Percentiles rank a stretch among this genome's conserved stretches.
These are phyloP conservation scores for Epichloe baconii DNA, from an alignment of 2,329 filamentous ascomycete species.

Conservation along the genomic window DNA sequence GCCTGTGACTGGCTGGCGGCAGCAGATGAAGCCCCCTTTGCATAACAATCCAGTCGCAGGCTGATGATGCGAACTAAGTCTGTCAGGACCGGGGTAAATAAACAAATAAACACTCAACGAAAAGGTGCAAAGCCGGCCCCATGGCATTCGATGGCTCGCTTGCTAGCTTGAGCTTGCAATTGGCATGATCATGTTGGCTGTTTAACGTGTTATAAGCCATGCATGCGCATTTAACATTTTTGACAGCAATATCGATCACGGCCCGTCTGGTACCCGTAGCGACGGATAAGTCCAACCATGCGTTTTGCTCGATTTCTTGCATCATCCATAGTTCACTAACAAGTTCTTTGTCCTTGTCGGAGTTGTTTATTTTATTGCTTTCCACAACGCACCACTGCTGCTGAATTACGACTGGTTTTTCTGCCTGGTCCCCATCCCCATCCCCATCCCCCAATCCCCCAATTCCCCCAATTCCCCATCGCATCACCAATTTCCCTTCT, in stretches of 20 bases:
- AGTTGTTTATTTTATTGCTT: background rate
- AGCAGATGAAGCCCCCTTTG: background rate
- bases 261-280: constrained; percentile 2
- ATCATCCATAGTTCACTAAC: background rate
- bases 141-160: background rate
- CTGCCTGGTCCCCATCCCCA: too few species aligned
- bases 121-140: background rate
- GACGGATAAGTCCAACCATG: background rate
- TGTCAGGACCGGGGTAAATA: background rate
- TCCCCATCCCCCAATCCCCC: background rate
- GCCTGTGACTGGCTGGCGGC: constrained; percentile 2
- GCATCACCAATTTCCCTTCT: constrained; percentile 2
- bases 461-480: background rate
- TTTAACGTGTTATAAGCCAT: too few species aligned
- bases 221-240: too few species aligned
- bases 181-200: too few species aligned
- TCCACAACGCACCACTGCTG: background rate
- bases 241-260: background rate
- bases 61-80: too few species aligned
- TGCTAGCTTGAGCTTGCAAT: too few species aligned
- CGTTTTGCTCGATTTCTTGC: background rate
- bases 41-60: background rate
- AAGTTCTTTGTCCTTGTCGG: background rate
- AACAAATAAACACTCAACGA: constrained; percentile 3
- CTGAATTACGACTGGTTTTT: background rate